Base-by-base conservation (phyloP, 129 eudicot genomes). In the Lactuca saligna region DNA sequence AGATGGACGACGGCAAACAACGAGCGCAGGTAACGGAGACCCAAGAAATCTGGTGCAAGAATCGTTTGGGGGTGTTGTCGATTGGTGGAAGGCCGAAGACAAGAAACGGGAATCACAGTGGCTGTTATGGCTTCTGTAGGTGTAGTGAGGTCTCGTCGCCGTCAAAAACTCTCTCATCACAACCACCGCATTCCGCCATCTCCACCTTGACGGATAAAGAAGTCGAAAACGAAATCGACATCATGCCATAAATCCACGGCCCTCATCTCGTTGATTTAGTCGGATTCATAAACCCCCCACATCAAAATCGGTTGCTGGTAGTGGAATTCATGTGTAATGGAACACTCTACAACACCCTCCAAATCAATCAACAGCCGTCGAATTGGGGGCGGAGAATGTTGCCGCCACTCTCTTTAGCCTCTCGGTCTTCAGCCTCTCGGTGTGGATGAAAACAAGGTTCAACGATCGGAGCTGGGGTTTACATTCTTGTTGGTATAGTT, bases 381-480 rank as follows among this genome's bases (percentile, higher is more conserved):
- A 82, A 58, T 64, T 91, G 97, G 97, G 94, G 85, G 3, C 73
- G 88, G 46, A 73, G 97, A 34, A 78, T 91, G n/a, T n/a, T n/a
- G n/a, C n/a, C n/a, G n/a, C n/a, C n/a, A n/a, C n/a, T n/a, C n/a
- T n/a, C n/a, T n/a, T n/a, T n/a, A n/a, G n/a, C n/a, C n/a, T n/a
- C n/a, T n/a, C n/a, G n/a, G n/a, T n/a, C n/a, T n/a, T n/a, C n/a
- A n/a, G n/a, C n/a, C n/a, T n/a, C n/a, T n/a, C n/a, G n/a, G n/a
- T n/a, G n/a, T n/a, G n/a, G n/a, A n/a, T n/a, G n/a, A n/a, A n/a
- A n/a, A n/a, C n/a, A n/a, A n/a, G 99, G 99, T 17, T 85, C 99
- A 17, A 94, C 99, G 0, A 94, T 94, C 39, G 99, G 97, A 75
- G 99, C 99, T 69, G 99, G 99, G 42, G 99, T 94, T 54, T 94